Percentiles rank a stretch among this genome's conserved stretches.
phyloP scores from a whole-genome alignment of 2,329 filamentous ascomycete genomes.

The Paecilomyces dactylethromorphus region DNA sequence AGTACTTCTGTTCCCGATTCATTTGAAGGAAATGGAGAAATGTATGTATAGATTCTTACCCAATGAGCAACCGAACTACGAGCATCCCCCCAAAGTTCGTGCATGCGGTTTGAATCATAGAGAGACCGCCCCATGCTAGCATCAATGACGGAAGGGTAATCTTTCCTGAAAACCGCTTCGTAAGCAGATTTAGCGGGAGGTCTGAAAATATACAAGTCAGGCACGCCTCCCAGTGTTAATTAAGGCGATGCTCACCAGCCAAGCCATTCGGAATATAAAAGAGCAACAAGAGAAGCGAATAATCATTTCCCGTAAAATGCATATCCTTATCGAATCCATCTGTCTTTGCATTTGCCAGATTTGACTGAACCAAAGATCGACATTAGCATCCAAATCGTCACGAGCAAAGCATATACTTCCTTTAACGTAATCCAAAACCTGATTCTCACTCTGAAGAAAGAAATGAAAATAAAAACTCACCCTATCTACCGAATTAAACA shows the following conservation, averaged over 20 bases:
- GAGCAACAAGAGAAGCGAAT: constrained; percentile 30
- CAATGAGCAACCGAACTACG: constrained; percentile 4
- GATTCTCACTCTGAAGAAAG: neutral
- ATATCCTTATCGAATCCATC: constrained; percentile 41
- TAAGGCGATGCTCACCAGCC: constrained; percentile 11
- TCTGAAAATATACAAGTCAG: constrained; percentile 19
- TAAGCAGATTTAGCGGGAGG: constrained; percentile 36
- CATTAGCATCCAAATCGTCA: neutral
- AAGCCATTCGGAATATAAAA: constrained; percentile 48
- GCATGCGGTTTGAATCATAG: constrained; percentile 5
- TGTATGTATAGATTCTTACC: constrained; percentile 11
- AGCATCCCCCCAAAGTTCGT: constrained; percentile 8
- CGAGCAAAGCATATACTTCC: neutral
- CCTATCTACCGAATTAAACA: neutral
- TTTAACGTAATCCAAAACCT: neutral
- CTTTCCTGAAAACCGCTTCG: constrained; percentile 6
- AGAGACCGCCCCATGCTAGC: constrained; percentile 17
- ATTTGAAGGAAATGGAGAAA: neutral
- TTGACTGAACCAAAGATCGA: neutral
- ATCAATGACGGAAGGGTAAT: constrained; percentile 5
- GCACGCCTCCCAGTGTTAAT: neutral
- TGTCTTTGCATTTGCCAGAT: constrained; percentile 33
- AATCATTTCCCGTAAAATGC: constrained; percentile 25
- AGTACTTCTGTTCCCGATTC: neutral
- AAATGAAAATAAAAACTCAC: neutral